These are phyloP conservation scores for Aspergillus sp. DNA, from an alignment of 2,329 filamentous ascomycete species.

Conservation along the genomic window DNA sequence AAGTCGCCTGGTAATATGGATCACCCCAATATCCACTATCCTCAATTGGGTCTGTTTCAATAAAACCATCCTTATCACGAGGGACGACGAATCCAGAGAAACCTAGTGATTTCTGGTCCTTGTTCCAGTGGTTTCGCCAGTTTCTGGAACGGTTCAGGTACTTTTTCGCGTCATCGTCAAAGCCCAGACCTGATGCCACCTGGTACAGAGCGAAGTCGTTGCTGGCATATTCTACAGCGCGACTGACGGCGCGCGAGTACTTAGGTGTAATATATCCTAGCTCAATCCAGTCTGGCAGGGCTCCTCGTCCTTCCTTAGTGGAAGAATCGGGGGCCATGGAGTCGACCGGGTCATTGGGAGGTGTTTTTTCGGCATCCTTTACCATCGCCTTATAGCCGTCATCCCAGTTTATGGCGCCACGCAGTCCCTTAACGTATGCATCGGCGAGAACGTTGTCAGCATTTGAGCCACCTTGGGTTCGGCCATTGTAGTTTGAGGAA, in stretches of 20 bases:
- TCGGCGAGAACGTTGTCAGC: slow-evolving; percentile 72
- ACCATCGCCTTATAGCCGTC: slow-evolving; percentile 64
- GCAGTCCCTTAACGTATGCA: slow-evolving; percentile 67
- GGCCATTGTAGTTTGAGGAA: slow-evolving; percentile 68
- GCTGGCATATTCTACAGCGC: slow-evolving; percentile 66
- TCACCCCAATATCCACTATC: slow-evolving; percentile 67
- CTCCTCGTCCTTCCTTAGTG: slow-evolving; percentile 67
- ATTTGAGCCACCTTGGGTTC: slow-evolving; percentile 68
- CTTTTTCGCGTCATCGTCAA: slow-evolving; percentile 51
- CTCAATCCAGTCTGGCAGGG: slow-evolving; percentile 66
- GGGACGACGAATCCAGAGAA: slow-evolving; percentile 69
- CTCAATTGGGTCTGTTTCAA: slow-evolving; percentile 50
- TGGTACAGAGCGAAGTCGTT: slow-evolving; percentile 70
- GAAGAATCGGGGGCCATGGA: slow-evolving; percentile 56
- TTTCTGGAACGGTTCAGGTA: slow-evolving; percentile 65
- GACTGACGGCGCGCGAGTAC: slow-evolving; percentile 61
- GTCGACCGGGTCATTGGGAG: slow-evolving; percentile 59
- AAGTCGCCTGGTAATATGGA: slow-evolving; percentile 60
- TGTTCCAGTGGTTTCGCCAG: slow-evolving; percentile 73
- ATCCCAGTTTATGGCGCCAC: slow-evolving; percentile 62
- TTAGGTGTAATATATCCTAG: slow-evolving; percentile 65
- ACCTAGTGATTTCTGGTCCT: slow-evolving; percentile 55
- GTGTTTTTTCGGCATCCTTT: slow-evolving; percentile 65
- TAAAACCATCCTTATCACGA: slow-evolving; percentile 50
- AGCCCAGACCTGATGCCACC: slow-evolving; percentile 60